These are phyloP conservation scores for Leucoagaricus sp. DNA, from an alignment of 1,284 basidiomycete genomes.

Conservation along the genomic window DNA sequence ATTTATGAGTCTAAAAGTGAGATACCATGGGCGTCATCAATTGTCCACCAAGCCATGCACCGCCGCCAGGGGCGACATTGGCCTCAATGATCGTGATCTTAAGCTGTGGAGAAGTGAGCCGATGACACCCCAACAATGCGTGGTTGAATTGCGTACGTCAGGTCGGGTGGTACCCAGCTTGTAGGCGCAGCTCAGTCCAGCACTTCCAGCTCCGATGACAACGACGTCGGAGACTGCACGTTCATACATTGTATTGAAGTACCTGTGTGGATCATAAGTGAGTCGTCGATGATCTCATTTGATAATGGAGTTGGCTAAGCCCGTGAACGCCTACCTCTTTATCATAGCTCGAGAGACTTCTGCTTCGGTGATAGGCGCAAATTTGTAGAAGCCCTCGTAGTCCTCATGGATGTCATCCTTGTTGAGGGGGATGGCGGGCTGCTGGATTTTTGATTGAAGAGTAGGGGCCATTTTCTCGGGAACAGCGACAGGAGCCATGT, in stretches of 20 bases:
- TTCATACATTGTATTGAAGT: constrained; percentile 76
- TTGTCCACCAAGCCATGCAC: constrained; percentile 82
- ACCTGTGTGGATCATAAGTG: constrained; percentile 37
- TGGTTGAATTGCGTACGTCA: constrained; percentile 38
- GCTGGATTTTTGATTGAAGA: constrained; percentile 3
- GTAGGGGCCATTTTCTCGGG: constrained; percentile 18
- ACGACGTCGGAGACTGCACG: constrained; percentile 78
- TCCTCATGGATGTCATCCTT: constrained; percentile 51
- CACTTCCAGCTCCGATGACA: constrained; percentile 80
- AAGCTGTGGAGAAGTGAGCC: constrained; percentile 35
- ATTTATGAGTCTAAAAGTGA: background rate
- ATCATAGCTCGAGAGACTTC: constrained; percentile 82
- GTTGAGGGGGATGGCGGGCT: constrained; percentile 17
- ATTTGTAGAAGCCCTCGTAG: constrained; percentile 63
- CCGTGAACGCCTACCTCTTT: constrained; percentile 49
- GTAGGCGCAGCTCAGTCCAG: constrained; percentile 81
- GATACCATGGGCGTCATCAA: constrained; percentile 81
- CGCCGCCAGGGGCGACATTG: constrained; percentile 79
- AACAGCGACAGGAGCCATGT: constrained; percentile 32
- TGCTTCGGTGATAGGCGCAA: constrained; percentile 75
- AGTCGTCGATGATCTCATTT: background rate
- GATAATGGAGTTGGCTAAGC: too few species aligned
- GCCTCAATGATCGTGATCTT: constrained; percentile 85
- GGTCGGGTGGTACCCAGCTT: constrained; percentile 69
- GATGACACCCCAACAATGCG: too few species aligned